Conservation (phyloP, 139 green algal genomes). For the Mychonastes homosphaera region DNA sequence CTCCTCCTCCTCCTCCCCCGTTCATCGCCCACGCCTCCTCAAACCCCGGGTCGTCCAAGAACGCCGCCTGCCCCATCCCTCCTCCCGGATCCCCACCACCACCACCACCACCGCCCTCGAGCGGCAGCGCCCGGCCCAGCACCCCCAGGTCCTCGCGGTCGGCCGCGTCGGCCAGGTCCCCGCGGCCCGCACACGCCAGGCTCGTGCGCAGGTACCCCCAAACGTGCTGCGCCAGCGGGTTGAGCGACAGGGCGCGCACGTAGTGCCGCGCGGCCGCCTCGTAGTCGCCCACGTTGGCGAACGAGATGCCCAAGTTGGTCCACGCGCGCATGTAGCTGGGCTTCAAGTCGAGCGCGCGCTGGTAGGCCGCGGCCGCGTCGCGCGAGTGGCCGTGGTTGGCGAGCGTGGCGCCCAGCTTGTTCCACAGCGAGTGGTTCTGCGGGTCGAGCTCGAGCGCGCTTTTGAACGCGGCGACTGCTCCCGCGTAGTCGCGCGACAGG, state of each 20-base stretch:
- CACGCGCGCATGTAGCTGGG: slow-evolving; percentile 98
- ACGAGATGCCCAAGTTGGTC: slow-evolving; percentile 97
- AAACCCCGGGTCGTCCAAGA: too few species aligned
- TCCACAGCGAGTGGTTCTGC: slow-evolving; percentile 63
- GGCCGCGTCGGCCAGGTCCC: slow-evolving; percentile 49
- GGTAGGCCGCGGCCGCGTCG: slow-evolving; percentile 78
- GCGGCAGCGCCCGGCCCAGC: slow-evolving; percentile 24
- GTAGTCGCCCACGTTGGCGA: slow-evolving; percentile 83
- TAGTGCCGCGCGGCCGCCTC: slow-evolving; percentile 65
- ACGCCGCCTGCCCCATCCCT: too few species aligned
- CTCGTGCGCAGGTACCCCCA: slow-evolving; percentile 93
- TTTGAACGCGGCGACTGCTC: slow-evolving; percentile 66
- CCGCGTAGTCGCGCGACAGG: slow-evolving; percentile 68
- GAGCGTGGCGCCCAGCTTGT: slow-evolving; percentile 90
- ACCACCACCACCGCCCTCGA: too few species aligned
- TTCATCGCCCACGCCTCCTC: too few species aligned
- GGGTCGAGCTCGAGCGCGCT: slow-evolving; percentile 46
- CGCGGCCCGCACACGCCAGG: slow-evolving; percentile 54
- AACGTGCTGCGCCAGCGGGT: slow-evolving; percentile 60
- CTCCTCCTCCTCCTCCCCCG: too few species aligned
- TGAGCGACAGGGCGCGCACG: slow-evolving; percentile 76
- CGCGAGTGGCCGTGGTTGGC: slow-evolving; percentile 71
- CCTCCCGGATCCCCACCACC: too few species aligned
- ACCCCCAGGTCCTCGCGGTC: slow-evolving; percentile 49
- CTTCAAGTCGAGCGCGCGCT: slow-evolving; percentile 85